These are phyloP conservation scores for Russula compacta DNA, from an alignment of 768 basidiomycete species.

Conservation along the genomic window DNA sequence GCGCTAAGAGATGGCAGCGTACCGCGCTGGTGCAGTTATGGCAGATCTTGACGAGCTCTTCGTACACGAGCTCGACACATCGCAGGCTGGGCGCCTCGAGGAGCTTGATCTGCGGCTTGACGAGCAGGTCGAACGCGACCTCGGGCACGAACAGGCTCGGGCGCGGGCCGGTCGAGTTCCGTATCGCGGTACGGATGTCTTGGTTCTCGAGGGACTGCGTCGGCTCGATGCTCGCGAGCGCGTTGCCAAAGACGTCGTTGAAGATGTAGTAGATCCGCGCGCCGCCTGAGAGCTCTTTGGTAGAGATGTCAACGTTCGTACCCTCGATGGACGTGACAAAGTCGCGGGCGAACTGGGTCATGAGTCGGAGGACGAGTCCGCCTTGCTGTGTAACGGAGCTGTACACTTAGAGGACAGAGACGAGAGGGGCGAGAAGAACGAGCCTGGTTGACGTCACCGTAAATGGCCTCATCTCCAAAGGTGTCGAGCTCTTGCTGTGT, in stretches of 20 bases:
- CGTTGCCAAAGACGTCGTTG: constrained; percentile 94
- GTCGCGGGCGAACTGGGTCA: constrained; percentile 98
- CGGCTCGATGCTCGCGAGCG: constrained; percentile 82
- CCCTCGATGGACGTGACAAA: constrained; percentile 97
- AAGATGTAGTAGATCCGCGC: constrained; percentile 99
- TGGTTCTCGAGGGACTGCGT: constrained; percentile 85
- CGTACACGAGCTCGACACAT: constrained; percentile 97
- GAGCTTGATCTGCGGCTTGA: constrained; percentile 97
- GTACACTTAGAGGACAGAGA: not conserved
- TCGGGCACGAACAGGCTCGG: constrained; percentile 97
- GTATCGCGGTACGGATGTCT: constrained; percentile 96
- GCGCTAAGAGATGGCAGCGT: constrained; percentile 21
- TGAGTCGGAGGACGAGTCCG: constrained; percentile 81
- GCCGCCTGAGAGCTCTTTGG: constrained; percentile 96
- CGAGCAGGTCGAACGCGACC: constrained; percentile 90
- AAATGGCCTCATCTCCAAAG: constrained; percentile 88
- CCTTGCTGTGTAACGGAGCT: constrained; percentile 53
- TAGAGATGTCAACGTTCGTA: constrained; percentile 91
- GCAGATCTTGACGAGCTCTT: constrained; percentile 98
- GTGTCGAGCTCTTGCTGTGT: constrained; percentile 97
- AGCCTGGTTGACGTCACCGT: constrained; percentile 84
- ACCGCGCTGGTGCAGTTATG: constrained; percentile 94
- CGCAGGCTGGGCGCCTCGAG: constrained; percentile 89
- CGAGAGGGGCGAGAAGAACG: not conserved
- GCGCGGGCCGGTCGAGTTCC: constrained; percentile 94